Percentiles rank a stretch among this genome's conserved stretches.
Conservation (phyloP, 1,139 yeast species). For the Yamadazyma taylorii region DNA sequence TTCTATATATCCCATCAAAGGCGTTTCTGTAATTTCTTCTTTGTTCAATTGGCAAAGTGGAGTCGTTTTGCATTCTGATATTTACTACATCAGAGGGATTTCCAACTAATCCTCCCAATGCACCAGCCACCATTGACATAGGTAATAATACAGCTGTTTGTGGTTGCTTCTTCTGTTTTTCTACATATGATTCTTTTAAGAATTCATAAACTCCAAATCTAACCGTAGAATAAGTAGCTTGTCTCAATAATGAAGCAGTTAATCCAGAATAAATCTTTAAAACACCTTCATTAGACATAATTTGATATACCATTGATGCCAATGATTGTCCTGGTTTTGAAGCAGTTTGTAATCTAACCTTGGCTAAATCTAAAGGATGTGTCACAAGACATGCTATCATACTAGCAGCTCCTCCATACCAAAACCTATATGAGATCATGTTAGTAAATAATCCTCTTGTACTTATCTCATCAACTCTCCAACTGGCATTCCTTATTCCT, state of each 20-base stretch:
- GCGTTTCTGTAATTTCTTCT: slow-evolving; percentile 81
- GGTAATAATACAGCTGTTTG: slow-evolving; percentile 56
- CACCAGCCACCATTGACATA: slow-evolving; percentile 82
- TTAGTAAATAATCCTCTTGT: no score
- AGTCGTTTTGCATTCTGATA: slow-evolving; percentile 89
- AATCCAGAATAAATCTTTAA: slow-evolving; percentile 75
- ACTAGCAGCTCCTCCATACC: slow-evolving; percentile 65
- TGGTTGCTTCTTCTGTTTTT: slow-evolving; percentile 35
- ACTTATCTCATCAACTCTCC: no score
- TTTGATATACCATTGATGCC: slow-evolving; percentile 58
- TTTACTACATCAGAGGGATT: slow-evolving; percentile 89
- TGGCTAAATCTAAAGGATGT: slow-evolving; percentile 84
- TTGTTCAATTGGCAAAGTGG: slow-evolving; percentile 60
- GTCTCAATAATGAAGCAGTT: slow-evolving; percentile 78
- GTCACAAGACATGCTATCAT: slow-evolving; percentile 61
- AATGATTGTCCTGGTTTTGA: slow-evolving; percentile 60
- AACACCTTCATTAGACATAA: slow-evolving; percentile 64
- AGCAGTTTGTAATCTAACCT: slow-evolving; percentile 80
- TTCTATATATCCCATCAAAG: slow-evolving; percentile 66
- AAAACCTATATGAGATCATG: slow-evolving; percentile 30
- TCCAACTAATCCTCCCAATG: slow-evolving; percentile 80
- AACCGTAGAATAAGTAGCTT: slow-evolving; percentile 84
- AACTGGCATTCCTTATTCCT: no score
- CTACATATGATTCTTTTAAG: slow-evolving; percentile 57
- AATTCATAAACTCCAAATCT: slow-evolving; percentile 83